Conservation (phyloP, 768 basidiomycete species). For the Phaeolepiota aurea region DNA sequence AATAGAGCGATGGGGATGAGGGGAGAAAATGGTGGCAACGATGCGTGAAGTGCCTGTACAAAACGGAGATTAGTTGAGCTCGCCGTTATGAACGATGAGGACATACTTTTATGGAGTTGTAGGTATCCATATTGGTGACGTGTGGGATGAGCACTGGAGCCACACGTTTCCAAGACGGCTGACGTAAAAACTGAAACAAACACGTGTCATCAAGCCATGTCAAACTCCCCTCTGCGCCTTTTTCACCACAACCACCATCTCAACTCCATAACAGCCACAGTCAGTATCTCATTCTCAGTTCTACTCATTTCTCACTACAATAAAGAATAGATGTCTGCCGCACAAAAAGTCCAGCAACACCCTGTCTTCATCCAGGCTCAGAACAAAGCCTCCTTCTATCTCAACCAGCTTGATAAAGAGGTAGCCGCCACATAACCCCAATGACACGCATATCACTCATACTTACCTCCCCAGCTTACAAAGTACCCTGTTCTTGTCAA, state of each 20-base stretch:
- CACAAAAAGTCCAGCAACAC: conserved; percentile 82
- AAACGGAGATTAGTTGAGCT: conserved; percentile 5
- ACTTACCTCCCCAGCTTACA: conserved; percentile 48
- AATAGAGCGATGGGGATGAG: conserved; percentile 58
- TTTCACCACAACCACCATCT: conserved; percentile 7
- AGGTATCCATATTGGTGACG: conserved; percentile 42
- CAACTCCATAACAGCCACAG: conserved; percentile 7
- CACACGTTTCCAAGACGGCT: conserved; percentile 15
- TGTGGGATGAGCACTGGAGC: conserved; percentile 11
- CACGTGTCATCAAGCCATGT: conserved; percentile 56
- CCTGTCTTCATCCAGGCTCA: conserved; percentile 79
- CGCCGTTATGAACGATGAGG: conserved; percentile 2
- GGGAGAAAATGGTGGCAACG: conserved; percentile 66
- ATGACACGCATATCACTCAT: too few species aligned
- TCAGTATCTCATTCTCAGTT: conserved; percentile 15
- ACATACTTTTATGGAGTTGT: conserved; percentile 46
- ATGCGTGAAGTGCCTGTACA: conserved; percentile 50
- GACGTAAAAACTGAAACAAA: conserved; percentile 52
- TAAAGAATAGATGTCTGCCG: conserved; percentile 54
- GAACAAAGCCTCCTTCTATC: conserved; percentile 74
- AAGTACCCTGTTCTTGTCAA: conserved; percentile 83
- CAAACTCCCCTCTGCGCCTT: conserved; percentile 15
- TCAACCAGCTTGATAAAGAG: conserved; percentile 94
- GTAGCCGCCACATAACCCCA: conserved; percentile 33
- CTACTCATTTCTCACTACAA: conserved; percentile 18